Percentiles rank a stretch among this genome's conserved stretches.
Conservation (phyloP, 371 early-diverging fungal species). For the Lichtheimia hyalospora region DNA sequence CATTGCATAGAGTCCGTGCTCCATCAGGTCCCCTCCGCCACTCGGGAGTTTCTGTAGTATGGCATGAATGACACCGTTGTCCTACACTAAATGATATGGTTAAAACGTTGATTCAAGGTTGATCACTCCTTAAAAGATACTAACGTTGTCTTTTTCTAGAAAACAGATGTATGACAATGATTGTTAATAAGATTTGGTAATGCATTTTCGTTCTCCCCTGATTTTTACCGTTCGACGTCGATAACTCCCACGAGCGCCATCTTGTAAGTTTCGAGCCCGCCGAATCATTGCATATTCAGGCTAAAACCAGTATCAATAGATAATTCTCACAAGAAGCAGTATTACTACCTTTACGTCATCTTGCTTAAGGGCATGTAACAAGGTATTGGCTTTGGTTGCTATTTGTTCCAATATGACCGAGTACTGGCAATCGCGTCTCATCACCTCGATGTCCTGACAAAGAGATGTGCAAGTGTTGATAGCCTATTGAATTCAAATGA, state of each 20-base stretch:
- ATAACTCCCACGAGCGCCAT: conserved; percentile 29
- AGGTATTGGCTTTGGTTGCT: conserved; percentile 5
- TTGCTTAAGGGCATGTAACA: conserved; percentile 10
- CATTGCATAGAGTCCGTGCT: conserved; percentile 67
- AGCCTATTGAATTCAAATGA: conserved; percentile 4
- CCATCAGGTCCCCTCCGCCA: conserved; percentile 76
- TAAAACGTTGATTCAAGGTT: neutral
- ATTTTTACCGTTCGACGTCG: conserved; percentile 35
- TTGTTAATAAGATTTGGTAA: neutral
- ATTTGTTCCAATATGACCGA: conserved; percentile 6
- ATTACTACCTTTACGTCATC: neutral
- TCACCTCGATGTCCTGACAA: conserved; percentile 14
- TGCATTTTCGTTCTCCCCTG: neutral
- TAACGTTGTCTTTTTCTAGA: conserved; percentile 29
- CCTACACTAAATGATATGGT: conserved; percentile 18
- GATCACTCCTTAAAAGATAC: neutral
- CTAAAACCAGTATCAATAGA: neutral
- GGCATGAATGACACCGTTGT: conserved; percentile 61
- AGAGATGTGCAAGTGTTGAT: conserved; percentile 17
- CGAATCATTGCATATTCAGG: conserved; percentile 38
- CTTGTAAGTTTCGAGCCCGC: conserved; percentile 34
- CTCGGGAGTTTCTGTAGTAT: conserved; percentile 63
- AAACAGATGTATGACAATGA: neutral
- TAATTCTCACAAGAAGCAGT: neutral
- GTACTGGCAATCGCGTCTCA: conserved; percentile 2